Conservation (phyloP, 2,329 filamentous ascomycete species). For the Xylariaceae sp. region DNA sequence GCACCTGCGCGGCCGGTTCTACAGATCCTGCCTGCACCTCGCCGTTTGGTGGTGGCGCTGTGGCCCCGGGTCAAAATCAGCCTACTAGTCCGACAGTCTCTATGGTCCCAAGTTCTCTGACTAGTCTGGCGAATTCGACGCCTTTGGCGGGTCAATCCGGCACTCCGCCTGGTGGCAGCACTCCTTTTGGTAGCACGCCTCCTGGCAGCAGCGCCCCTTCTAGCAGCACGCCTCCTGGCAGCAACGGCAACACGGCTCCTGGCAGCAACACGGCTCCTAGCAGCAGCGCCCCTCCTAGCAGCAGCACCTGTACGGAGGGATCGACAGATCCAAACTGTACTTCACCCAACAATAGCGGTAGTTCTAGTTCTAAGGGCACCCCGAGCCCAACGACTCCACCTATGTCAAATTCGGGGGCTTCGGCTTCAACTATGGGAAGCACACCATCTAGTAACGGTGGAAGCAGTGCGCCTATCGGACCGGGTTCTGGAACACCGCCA, state of each 20-base stretch:
- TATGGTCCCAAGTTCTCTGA: conserved; percentile 4
- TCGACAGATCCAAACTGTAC: conserved; percentile 20
- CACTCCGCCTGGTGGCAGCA: background rate
- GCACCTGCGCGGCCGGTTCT: conserved; percentile 17
- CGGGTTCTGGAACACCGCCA: background rate
- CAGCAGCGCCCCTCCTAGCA: background rate
- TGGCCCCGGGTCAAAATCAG: conserved; percentile 14
- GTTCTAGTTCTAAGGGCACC: conserved; percentile 1
- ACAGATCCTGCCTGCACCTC: conserved; percentile 23
- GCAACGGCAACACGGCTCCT: no score
- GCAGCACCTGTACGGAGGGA: conserved; percentile 12
- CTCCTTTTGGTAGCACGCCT: background rate
- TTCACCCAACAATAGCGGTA: conserved; percentile 7
- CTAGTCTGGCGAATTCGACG: background rate
- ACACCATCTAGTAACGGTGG: conserved; percentile 12
- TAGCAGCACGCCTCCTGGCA: background rate
- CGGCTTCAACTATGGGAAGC: conserved; percentile 1
- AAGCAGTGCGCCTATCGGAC: conserved; percentile 4
- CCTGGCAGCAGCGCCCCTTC: background rate
- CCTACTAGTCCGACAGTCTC: conserved; percentile 5
- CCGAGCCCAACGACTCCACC: background rate
- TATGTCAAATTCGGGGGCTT: background rate
- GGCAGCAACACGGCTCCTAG: no score
- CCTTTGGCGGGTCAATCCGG: background rate
- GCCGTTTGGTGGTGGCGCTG: conserved; percentile 8